Evolutionary conservation across 2,329 filamentous ascomycete genomes (phyloP).

Genomic region (Chaetomiaceae sp.): DNA sequence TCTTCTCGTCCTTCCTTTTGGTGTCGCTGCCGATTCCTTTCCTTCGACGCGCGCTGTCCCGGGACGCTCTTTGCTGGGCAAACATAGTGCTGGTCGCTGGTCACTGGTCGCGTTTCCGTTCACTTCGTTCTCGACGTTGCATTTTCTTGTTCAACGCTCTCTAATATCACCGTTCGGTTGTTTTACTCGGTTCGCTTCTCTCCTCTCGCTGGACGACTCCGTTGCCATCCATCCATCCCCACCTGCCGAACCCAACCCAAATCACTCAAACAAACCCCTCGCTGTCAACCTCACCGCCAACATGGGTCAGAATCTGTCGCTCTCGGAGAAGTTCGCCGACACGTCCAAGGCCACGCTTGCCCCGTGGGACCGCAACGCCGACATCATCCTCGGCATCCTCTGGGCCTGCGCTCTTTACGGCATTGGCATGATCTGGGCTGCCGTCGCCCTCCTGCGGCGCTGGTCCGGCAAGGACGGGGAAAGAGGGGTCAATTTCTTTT

Average conservation of each 20-base stretch:
- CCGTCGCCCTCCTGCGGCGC: slow-evolving; percentile 37
- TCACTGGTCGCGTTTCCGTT: slow-evolving; percentile 16
- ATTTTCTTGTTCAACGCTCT: slow-evolving; percentile 1
- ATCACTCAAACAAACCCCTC: not conserved
- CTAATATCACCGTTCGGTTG: not conserved
- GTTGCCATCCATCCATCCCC: not conserved
- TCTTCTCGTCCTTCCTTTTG: not conserved
- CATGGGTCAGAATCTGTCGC: slow-evolving; percentile 38
- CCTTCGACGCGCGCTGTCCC: not conserved
- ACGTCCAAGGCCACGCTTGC: slow-evolving; percentile 31
- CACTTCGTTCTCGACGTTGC: slow-evolving; percentile 6
- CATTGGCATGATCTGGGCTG: slow-evolving; percentile 38
- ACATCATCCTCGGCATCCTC: slow-evolving; percentile 30
- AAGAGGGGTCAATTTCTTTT: slow-evolving; percentile 16
- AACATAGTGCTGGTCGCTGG: slow-evolving; percentile 20
- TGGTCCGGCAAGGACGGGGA: slow-evolving; percentile 37
- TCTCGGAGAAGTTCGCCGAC: slow-evolving; percentile 31
- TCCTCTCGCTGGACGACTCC: not conserved
- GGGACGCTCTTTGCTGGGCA: slow-evolving; percentile 15
- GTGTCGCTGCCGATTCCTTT: not conserved
- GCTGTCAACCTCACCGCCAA: slow-evolving; percentile 9
- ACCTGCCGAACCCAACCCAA: not conserved
- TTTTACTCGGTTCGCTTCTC: slow-evolving; percentile 12
- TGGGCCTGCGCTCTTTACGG: slow-evolving; percentile 34
- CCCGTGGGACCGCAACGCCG: slow-evolving; percentile 27